Conservation (phyloP, 176 grass and related monocot genomes). For the Triticum monococcum region DNA sequence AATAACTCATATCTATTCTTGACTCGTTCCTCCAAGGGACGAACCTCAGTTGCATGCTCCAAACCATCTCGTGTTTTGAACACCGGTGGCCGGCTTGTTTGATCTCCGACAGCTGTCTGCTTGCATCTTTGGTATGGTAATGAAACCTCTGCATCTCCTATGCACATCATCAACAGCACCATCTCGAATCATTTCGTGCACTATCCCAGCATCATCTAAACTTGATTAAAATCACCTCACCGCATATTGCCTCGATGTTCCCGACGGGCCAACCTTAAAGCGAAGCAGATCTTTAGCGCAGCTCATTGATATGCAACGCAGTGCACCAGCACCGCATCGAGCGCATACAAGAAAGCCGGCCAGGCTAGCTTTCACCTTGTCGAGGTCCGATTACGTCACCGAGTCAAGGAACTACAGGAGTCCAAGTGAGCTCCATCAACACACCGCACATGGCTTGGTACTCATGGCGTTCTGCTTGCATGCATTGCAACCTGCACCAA, state of each 20-base stretch:
- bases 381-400: constrained; percentile 41
- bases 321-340: not conserved
- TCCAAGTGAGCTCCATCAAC: constrained; percentile 40
- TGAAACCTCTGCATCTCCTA: not conserved
- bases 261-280: constrained; percentile 11
- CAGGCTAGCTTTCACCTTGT: constrained; percentile 36
- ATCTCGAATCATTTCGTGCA: constrained; percentile 11
- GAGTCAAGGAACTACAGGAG: constrained; percentile 26
- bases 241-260: constrained; percentile 22
- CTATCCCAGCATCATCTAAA: constrained; percentile 10
- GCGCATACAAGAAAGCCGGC: constrained; percentile 42
- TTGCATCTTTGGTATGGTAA: not conserved
- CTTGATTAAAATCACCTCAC: not conserved
- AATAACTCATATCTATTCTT: not conserved
- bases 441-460: constrained; percentile 43
- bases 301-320: no score
- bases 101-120: not conserved
- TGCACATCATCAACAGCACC: not conserved
- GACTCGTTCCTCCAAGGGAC: not conserved
- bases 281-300: constrained; percentile 21
- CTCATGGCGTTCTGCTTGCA: constrained; percentile 12
- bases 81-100: not conserved
- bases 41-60: not conserved
- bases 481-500: constrained; percentile 28
- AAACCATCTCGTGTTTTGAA: not conserved